Evolutionary conservation across 2,329 filamentous ascomycete species (phyloP).

Genomic region (Juglanconis juglandina): DNA sequence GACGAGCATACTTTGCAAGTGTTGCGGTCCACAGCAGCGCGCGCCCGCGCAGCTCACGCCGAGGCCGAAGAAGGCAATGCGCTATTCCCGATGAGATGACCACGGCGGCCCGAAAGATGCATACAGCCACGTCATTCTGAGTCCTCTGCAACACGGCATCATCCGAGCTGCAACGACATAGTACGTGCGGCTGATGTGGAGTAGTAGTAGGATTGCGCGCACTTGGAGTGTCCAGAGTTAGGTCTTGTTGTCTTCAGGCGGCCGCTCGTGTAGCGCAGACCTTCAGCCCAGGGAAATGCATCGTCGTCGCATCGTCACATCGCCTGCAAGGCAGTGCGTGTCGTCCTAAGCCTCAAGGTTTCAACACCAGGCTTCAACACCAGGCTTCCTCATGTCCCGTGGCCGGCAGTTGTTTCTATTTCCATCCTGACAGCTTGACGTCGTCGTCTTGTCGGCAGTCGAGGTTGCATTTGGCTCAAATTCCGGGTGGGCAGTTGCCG

Average conservation of each 20-base stretch:
- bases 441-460: too few species aligned
- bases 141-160: not conserved
- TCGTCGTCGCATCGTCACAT: too few species aligned
- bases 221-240: not conserved
- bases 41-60: not conserved
- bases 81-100: not conserved
- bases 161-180: not conserved
- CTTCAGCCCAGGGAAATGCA: not conserved
- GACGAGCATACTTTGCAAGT: not conserved
- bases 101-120: constrained; percentile 15
- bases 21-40: not conserved
- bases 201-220: not conserved
- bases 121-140: constrained; percentile 2
- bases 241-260: not conserved
- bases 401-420: too few species aligned
- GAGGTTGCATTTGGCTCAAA: too few species aligned
- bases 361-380: too few species aligned
- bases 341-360: too few species aligned
- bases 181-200: not conserved
- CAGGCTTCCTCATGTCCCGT: too few species aligned
- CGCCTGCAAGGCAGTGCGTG: too few species aligned
- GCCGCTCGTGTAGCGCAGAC: not conserved
- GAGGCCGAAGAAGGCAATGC: not conserved
- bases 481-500: too few species aligned
- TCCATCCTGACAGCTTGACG: too few species aligned